Conservation (phyloP, 192 early-diverging fungal species). For the Gonapodya prolifera region DNA sequence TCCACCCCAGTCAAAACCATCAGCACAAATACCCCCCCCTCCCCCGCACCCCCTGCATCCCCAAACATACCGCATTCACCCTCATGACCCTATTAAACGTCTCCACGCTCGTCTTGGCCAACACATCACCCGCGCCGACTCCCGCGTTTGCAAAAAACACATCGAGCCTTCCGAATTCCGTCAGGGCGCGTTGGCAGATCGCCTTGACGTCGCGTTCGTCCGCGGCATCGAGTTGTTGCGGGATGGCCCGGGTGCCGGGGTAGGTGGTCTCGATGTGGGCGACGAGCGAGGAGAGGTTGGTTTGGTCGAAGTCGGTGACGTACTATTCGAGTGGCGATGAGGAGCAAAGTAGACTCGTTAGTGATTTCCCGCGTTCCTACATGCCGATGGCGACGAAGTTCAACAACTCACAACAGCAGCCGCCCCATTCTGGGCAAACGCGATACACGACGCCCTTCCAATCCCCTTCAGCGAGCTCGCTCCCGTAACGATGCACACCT, state of each 20-base stretch:
- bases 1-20: neutral
- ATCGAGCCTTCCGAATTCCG: constrained; percentile 28
- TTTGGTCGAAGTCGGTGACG: constrained; percentile 22
- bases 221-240: constrained; percentile 29
- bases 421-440: constrained; percentile 16
- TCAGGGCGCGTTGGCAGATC: constrained; percentile 24
- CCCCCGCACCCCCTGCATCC: neutral
- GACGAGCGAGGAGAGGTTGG: constrained; percentile 22
- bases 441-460: constrained; percentile 17
- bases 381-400: constrained; percentile 10
- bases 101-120: neutral
- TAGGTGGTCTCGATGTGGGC: constrained; percentile 21
- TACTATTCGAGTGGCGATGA: constrained; percentile 23
- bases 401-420: constrained; percentile 13
- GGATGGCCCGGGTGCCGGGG: constrained; percentile 17
- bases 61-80: neutral
- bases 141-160: constrained; percentile 45
- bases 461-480: constrained; percentile 31
- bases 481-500: constrained; percentile 40
- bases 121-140: neutral
- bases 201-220: constrained; percentile 17
- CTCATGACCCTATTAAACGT: neutral
- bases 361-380: neutral
- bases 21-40: neutral
- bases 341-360: neutral